These are phyloP conservation scores for Daldinia eschscholtzii DNA, from an alignment of 2,329 filamentous ascomycete species.

Conservation along the genomic window DNA sequence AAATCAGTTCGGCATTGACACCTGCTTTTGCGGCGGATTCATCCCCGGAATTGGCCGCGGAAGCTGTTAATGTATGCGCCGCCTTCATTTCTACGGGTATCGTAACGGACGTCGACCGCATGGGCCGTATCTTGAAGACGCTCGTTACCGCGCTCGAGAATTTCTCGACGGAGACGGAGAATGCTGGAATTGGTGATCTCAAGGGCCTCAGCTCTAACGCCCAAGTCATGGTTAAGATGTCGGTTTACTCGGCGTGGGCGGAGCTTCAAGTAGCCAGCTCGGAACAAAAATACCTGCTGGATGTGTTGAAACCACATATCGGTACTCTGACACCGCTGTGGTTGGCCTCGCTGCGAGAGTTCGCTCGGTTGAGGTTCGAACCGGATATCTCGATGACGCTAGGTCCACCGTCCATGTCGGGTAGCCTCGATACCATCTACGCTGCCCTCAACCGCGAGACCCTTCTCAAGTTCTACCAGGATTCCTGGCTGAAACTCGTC, in stretches of 20 bases:
- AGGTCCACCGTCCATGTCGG: slow-evolving; percentile 82
- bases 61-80: slow-evolving; percentile 97
- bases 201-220: slow-evolving; percentile 95
- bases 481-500: slow-evolving; percentile 95
- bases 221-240: slow-evolving; percentile 98
- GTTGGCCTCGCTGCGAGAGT: slow-evolving; percentile 93
- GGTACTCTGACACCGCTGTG: slow-evolving; percentile 91
- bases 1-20: slow-evolving; percentile 96
- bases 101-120: slow-evolving; percentile 96
- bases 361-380: slow-evolving; percentile 92
- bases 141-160: slow-evolving; percentile 92
- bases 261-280: slow-evolving; percentile 94
- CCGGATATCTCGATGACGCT: slow-evolving; percentile 95
- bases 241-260: slow-evolving; percentile 96
- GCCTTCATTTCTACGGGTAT: slow-evolving; percentile 97
- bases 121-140: slow-evolving; percentile 97
- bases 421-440: slow-evolving; percentile 93
- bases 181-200: slow-evolving; percentile 90
- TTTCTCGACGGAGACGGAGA: slow-evolving; percentile 84
- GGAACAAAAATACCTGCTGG: slow-evolving; percentile 88
- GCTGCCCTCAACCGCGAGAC: slow-evolving; percentile 95
- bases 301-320: slow-evolving; percentile 91
- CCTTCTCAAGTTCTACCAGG: slow-evolving; percentile 93
- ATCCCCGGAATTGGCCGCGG: slow-evolving; percentile 92
- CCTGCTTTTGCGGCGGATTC: slow-evolving; percentile 97